Evolutionary conservation across 306 rosid species (phyloP), one percentile per base, ranked within the genome.

Genomic region (Datisca glomerata): DNA sequence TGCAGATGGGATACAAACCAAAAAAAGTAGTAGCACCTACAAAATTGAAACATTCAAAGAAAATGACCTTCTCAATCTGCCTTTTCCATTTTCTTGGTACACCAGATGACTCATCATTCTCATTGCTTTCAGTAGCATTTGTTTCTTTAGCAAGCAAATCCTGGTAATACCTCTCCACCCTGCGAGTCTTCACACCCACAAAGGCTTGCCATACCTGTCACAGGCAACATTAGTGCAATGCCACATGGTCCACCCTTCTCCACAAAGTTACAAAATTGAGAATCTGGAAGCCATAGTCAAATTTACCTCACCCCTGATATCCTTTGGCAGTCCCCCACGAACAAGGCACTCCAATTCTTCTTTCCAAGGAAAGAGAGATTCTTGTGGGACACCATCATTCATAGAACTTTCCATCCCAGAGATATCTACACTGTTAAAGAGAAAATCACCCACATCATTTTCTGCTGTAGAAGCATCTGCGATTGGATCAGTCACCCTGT

Each of bases 31-130:
- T 50, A 72, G 79, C 93, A 77, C 95, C 86, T 74, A 74, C 86
- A 63, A 83, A 82, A 69, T 69, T 68, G 81, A 87, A 57, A 47
- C 33, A 57, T 36, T 47, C 47, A 39, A 57, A 20, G 41, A 74
- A 52, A 87, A 65, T 72, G 89, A 84, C 97, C 97, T 89, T 89
- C 97, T 89, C 97, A 80, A 89, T 89, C 84, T 89, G 95, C 74
- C 74, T 80, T 77, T 66, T 89, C 86, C 94, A 80, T 72, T 89
- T 80, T 60, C 68, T 64, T 22, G 70, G 65, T 57, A 72, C 78
- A 51, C 54, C 68, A 55, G 78, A 64, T 53, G 63, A 16, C 51
- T 43, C 65, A 55, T 73, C 76, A 40, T 53, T 56, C 38, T 58
- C 77, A 51, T 63, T 41, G 68, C 46, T 61, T 66, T 73, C 75